phyloP scores from a whole-genome alignment of 495 filamentous ascomycete species.

The Letharia lupina region DNA sequence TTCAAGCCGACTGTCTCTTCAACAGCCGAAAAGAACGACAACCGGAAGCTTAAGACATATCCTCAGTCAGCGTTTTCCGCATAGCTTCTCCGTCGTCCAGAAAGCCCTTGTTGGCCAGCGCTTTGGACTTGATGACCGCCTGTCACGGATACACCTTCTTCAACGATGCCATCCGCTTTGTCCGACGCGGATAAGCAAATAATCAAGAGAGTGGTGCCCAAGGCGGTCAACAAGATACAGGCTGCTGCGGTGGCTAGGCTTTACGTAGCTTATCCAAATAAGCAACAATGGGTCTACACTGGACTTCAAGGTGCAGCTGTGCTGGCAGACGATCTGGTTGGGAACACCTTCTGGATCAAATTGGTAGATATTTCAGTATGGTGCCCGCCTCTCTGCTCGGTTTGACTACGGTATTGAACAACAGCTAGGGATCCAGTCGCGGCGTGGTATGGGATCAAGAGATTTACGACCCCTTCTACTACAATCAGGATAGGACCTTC shows the following conservation, averaged over 20 bases:
- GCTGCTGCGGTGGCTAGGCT: conserved; percentile 88
- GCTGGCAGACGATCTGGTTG: conserved; percentile 85
- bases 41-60: neutral
- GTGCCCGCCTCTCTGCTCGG: conserved; percentile 23
- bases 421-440: conserved; percentile 56
- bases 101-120: neutral
- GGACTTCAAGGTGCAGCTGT: conserved; percentile 91
- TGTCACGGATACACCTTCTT: neutral
- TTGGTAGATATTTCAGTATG: conserved; percentile 90
- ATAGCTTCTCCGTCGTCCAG: neutral
- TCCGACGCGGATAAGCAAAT: conserved; percentile 86
- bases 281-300: conserved; percentile 83
- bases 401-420: conserved; percentile 6
- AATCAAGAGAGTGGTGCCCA: conserved; percentile 85
- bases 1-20: neutral
- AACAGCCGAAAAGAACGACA: neutral
- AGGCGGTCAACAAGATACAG: conserved; percentile 88
- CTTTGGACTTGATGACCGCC: neutral
- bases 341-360: conserved; percentile 94
- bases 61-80: neutral
- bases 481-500: conserved; percentile 93
- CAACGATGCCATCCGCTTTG: conserved; percentile 77
- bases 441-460: conserved; percentile 99
- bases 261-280: conserved; percentile 86
- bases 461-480: conserved; percentile 86